Base-by-base conservation (phyloP, 2,329 filamentous ascomycete genomes). In the Escovopsis sp. region DNA sequence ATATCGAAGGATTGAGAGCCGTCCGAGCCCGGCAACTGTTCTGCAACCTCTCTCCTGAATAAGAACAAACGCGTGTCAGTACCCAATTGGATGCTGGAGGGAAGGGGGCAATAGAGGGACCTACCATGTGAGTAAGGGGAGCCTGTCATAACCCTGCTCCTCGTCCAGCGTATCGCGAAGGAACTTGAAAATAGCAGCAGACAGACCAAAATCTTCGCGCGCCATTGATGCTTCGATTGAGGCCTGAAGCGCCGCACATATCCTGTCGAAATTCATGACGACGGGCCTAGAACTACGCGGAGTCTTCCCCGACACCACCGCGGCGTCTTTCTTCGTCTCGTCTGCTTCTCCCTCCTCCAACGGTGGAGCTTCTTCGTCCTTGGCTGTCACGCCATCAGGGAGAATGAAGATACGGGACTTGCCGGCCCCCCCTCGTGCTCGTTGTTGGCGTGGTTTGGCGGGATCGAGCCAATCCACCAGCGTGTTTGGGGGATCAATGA, bases 51-150 rank as follows among this genome's bases (percentile, higher is more conserved):
- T 40, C 53, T 49, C 56, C 54, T 57, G 14, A 8, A 11, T 3
- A 30, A 30, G 8, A 30, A 9, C n/a, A n/a, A 24, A 7, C 12
- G 12, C 15, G n/a, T 25, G 35, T 48, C 16, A 52, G 45, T 10
- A 24, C 24, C 11, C 24, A 39, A 11, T 27, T 9, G 14, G 33
- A 11, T 20, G 8, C 35, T 8, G 27, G 11, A 38, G n/a, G 8
- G 12, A 25, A 37, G 13, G n/a, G 24, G 24, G 1, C n/a, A 13
- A 4, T 33, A 25, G 5, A 27, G 6, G n/a, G 2, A 12, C 56
- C 36, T 53, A 60, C 59, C 61, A 64, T 33, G 59, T 60, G 25
- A 46, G 50, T 1, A 63, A 48, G 2, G 58, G 51, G 5, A 59
- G 46, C 32, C 42, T 50, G 12, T 54, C 56, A 27, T 47, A 43